Evolutionary conservation across 352 stramenopile genomes (phyloP), one percentile per base, ranked within the genome.

Genomic region (Phytophthora crassamura): DNA sequence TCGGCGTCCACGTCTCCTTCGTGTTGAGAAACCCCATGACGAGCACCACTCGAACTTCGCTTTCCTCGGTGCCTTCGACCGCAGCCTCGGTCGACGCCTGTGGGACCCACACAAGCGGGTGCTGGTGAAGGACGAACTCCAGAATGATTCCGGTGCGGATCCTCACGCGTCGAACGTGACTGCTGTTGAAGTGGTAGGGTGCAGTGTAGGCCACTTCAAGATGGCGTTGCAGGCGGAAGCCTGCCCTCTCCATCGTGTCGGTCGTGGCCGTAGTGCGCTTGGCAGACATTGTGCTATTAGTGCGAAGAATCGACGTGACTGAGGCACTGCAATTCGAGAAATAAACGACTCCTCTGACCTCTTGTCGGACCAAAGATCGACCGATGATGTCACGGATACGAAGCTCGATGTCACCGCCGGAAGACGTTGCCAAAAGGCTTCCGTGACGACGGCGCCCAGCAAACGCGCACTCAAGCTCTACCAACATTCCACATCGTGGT

Each of bases 21-120:
- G 69, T 68, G 50, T 73, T 69, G 34, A 72, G 54, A 41, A 82
- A 80, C 1, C 76, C 76, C 72, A 82, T 86, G 18, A 86, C 47
- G 3, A 86, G 47, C 39, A 81, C 46, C 7, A 86, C 65, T 34
- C 65, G 68, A 51, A 68, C 50, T 46, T 66, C 58, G 9, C 59
- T 33, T 15, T 59, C 56, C 18, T 20, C 34, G 0, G 3, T 25
- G 16, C 25, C 16, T n/a, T 59, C n/a, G n/a, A n/a, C n/a, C n/a
- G n/a, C 35, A 35, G 34, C 39, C 12, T 55, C 25, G 7, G 40
- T 16, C 7, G 47, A 33, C n/a, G n/a, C n/a, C n/a, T n/a, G n/a
- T 28, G 28, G 34, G 0, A 35, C 30, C 59, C 65, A 73, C 15
- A 43, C 20, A 2, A 73, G 59, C 9, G 65, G 63, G 7, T 72